Percentiles rank a stretch among this genome's conserved stretches.
phyloP scores from a whole-genome alignment of 352 stramenopile species.

The Globisporangium emineosum region DNA sequence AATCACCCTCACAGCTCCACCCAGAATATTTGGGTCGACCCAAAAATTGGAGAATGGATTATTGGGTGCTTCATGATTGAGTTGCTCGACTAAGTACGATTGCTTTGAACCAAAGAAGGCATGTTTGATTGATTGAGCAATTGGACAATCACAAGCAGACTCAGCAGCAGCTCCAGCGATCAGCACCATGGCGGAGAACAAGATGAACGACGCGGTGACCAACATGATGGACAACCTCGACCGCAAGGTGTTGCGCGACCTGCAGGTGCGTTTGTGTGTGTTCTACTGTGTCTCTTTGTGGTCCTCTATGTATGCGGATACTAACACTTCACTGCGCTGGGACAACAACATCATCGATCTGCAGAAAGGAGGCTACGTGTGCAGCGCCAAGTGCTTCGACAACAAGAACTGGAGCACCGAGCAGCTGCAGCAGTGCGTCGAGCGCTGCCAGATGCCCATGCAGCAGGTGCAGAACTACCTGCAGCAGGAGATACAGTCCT shows the following conservation, averaged over 20 bases:
- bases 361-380: constrained; percentile 81
- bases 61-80: too few species aligned
- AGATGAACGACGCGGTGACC: constrained; percentile 79
- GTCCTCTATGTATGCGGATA: not conserved
- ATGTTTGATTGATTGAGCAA: constrained; percentile 2
- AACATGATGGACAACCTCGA: constrained; percentile 86
- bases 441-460: constrained; percentile 84
- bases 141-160: not conserved
- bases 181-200: constrained; percentile 70
- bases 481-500: constrained; percentile 81
- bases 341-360: too few species aligned
- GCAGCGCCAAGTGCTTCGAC: constrained; percentile 86
- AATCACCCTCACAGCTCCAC: too few species aligned
- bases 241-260: constrained; percentile 61
- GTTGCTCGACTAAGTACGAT: constrained; percentile 6
- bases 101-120: constrained; percentile 7
- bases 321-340: too few species aligned
- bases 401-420: constrained; percentile 77
- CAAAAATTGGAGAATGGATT: too few species aligned
- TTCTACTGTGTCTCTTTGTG: not conserved
- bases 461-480: constrained; percentile 83
- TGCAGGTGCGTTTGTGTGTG: constrained; percentile 41
- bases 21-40: too few species aligned
- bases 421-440: constrained; percentile 77
- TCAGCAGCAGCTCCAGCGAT: not conserved